These are phyloP conservation scores for Penicillium coffeae DNA, from an alignment of 495 filamentous ascomycete species.

Conservation along the genomic window DNA sequence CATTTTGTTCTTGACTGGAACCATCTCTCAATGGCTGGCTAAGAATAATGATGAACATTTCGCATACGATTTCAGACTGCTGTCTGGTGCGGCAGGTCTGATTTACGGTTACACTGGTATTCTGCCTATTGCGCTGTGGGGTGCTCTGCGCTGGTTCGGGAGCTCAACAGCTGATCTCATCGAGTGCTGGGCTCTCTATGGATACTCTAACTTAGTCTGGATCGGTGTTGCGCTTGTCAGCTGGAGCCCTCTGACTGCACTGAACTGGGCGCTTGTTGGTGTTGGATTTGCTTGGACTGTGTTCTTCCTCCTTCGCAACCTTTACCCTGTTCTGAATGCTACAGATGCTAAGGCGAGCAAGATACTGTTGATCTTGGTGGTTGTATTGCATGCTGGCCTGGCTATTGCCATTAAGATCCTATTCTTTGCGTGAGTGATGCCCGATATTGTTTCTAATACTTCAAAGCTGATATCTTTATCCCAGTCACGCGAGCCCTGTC, in stretches of 20 bases:
- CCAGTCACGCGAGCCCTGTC: constrained; percentile 60
- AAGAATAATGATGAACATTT: constrained; percentile 57
- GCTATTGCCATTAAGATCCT: constrained; percentile 91
- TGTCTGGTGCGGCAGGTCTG: constrained; percentile 79
- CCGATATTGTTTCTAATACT: constrained; percentile 1
- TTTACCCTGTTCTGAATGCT: constrained; percentile 89
- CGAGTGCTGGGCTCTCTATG: constrained; percentile 92
- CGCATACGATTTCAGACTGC: constrained; percentile 82
- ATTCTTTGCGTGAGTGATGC: constrained; percentile 73
- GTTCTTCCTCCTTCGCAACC: constrained; percentile 82
- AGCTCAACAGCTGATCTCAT: constrained; percentile 74
- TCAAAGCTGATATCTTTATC: constrained; percentile 15
- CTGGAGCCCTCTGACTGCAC: constrained; percentile 75
- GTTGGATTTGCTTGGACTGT: constrained; percentile 85
- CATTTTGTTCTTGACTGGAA: constrained; percentile 91
- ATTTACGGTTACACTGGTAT: constrained; percentile 91
- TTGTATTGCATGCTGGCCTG: constrained; percentile 80
- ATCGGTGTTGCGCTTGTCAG: constrained; percentile 88
- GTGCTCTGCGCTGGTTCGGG: constrained; percentile 88
- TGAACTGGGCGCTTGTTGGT: constrained; percentile 92
- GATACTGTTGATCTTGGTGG: constrained; percentile 76
- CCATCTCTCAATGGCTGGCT: constrained; percentile 84
- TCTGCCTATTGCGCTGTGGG: constrained; percentile 82
- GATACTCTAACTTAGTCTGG: constrained; percentile 94
- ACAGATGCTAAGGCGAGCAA: constrained; percentile 91